Percentiles rank a stretch among this genome's conserved stretches.
Evolutionary conservation across 331 rosid species (phyloP).

Genomic region (Quercus tomentella): DNA sequence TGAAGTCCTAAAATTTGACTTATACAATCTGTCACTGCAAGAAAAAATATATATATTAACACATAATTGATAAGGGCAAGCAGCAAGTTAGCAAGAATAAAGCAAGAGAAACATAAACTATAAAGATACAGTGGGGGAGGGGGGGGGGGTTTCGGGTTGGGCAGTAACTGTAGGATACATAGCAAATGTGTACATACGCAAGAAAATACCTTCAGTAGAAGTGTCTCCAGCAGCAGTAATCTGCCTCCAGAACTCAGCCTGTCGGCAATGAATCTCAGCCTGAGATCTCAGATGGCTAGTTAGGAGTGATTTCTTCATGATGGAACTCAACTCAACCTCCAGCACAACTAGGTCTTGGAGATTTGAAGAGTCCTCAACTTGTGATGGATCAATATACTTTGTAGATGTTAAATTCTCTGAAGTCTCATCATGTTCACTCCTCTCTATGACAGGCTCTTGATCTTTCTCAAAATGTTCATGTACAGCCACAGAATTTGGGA

Average conservation of each 20-base stretch:
- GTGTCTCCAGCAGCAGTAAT: conserved; percentile 8
- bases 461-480: not conserved
- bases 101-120: not conserved
- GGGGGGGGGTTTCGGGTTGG: too few species aligned
- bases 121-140: too few species aligned
- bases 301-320: not conserved
- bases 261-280: conserved; percentile 12
- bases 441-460: not conserved
- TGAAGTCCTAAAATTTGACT: not conserved
- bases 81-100: not conserved
- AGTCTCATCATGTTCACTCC: not conserved
- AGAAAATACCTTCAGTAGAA: conserved; percentile 14
- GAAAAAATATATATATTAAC: not conserved
- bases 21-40: not conserved
- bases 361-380: not conserved
- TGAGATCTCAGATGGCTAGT: conserved; percentile 2
- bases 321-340: not conserved
- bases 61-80: not conserved
- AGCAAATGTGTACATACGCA: not conserved
- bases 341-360: not conserved
- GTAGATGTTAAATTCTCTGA: not conserved
- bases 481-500: not conserved
- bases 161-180: not conserved
- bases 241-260: conserved; percentile 19
- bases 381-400: not conserved